Conservation (phyloP, 2,329 filamentous ascomycete species). For the Fonsecaea pedrosoi region DNA sequence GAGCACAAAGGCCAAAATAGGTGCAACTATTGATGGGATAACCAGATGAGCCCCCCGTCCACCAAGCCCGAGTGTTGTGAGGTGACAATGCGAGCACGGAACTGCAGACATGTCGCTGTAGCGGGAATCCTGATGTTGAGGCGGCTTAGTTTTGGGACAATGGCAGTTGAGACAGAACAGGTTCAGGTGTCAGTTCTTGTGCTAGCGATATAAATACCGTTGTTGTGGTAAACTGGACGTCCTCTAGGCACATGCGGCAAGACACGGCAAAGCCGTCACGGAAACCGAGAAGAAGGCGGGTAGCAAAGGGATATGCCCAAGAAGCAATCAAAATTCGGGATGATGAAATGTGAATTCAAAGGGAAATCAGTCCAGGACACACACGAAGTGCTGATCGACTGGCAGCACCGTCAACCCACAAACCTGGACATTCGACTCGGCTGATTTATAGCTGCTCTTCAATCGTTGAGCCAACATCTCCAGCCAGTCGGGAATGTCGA, state of each 20-base stretch:
- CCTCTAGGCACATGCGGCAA: conserved; percentile 11
- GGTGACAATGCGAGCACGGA: conserved; percentile 11
- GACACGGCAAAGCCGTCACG: conserved; percentile 21
- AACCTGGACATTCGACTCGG: neutral
- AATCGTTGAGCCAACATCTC: neutral
- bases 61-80: conserved; percentile 27
- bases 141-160: neutral
- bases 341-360: too few species aligned
- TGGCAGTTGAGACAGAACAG: conserved; percentile 4
- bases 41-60: conserved; percentile 39
- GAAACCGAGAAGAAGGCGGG: conserved; percentile 11
- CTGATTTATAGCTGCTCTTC: neutral
- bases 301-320: conserved; percentile 6
- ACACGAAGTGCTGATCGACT: neutral
- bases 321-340: conserved; percentile 11
- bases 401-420: neutral
- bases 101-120: conserved; percentile 18
- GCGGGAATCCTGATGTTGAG: neutral
- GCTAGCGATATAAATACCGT: conserved; percentile 6
- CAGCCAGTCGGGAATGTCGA: neutral
- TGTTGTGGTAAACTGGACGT: neutral
- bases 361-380: neutral
- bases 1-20: conserved; percentile 38
- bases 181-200: neutral
- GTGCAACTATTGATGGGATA: conserved; percentile 40